Base-by-base conservation (phyloP, 352 stramenopile species). In the Phytophthora sansomeana region DNA sequence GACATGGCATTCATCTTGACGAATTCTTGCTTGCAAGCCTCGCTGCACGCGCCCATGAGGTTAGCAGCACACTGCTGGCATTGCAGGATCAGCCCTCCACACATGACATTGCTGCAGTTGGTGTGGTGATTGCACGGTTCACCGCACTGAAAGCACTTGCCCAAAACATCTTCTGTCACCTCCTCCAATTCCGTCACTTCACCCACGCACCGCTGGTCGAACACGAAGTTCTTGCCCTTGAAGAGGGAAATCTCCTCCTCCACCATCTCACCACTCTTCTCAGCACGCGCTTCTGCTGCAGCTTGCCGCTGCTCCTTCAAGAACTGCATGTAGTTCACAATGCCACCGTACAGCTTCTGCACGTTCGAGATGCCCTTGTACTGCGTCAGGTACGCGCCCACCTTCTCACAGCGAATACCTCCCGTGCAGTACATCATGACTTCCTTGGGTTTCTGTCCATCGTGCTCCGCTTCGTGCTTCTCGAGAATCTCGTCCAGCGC, bases 191-290 rank as follows among this genome's bases (percentile, higher is more conserved):
- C 19, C 10, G 35, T 41, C 5, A n/a, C 4, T 41, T 41, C 35
- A n/a, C 26, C 13, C 92, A 16, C 90, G 85, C 13, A 98, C 92
- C 38, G 84, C 63, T 92, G 84, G 63, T 92, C 84, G 53, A 91
- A 92, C 61, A 92, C 84, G 59, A 91, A 92, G 65, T 90, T 91
- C 58, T 86, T 89, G 21, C 81, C 83, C 48, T 75, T 77, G 39
- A 77, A 77, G 32, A 77, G 32, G 57, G 69, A 77, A 24, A 63
- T 14, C 24, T 66, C 60, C 8, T 74, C 56, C 11, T 63, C 32
- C 35, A 35, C 35, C n/a, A n/a, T 69, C 72, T 36, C n/a, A 28
- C n/a, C 17, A 16, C 14, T 39, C 33, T 4, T 3, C n/a, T n/a
- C 24, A 29, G n/a, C 39, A 42, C 36, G 35, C 3, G 53, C 35